Percentiles rank a stretch among this genome's conserved stretches.
Conservation (phyloP, 352 stramenopile species). For the Globisporangium canariense region DNA sequence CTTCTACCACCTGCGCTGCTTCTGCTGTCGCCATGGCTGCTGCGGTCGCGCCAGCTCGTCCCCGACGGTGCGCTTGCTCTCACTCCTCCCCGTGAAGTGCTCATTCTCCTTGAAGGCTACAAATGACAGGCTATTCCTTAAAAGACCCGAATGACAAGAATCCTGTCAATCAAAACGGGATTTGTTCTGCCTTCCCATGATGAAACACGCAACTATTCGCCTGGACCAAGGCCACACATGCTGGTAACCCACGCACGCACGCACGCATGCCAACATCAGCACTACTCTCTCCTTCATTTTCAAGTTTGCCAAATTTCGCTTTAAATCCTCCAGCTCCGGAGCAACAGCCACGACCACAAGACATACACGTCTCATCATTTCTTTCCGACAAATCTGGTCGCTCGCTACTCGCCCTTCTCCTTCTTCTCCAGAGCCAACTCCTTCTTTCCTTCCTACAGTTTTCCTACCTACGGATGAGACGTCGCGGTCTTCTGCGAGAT, state of each 20-base stretch:
- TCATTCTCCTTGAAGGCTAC: neutral
- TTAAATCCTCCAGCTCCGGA: neutral
- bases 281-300: neutral
- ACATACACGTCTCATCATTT: neutral
- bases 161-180: too few relatives aligned
- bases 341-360: too few relatives aligned
- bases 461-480: constrained; percentile 30
- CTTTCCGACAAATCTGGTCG: neutral
- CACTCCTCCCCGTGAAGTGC: neutral
- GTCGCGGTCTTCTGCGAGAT: constrained; percentile 42
- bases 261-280: too few relatives aligned
- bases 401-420: neutral
- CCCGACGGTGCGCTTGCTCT: neutral
- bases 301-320: neutral
- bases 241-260: too few relatives aligned
- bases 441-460: neutral
- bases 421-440: neutral
- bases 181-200: too few relatives aligned
- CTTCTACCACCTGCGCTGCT: too few relatives aligned
- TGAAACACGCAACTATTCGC: too few relatives aligned
- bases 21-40: neutral
- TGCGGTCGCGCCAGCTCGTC: constrained; percentile 10
- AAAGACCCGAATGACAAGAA: too few relatives aligned
- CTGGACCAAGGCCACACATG: too few relatives aligned
- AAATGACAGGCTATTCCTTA: neutral